phyloP scores from a whole-genome alignment of 495 filamentous ascomycete species.

The Neurospora sp. region DNA sequence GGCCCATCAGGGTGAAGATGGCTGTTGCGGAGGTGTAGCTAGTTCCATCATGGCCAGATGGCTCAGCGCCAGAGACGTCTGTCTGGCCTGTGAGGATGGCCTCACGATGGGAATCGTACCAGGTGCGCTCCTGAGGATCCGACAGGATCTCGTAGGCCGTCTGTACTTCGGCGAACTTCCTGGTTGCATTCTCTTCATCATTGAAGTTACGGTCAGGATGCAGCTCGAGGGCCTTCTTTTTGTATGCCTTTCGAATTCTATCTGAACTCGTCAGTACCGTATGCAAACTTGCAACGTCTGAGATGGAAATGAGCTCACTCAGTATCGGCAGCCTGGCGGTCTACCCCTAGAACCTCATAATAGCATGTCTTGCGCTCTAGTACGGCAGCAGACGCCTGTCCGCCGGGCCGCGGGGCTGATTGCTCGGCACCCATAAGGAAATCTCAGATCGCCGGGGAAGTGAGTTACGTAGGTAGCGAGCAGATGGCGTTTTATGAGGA shows the following conservation, averaged over 20 bases:
- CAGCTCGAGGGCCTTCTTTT: constrained; percentile 78
- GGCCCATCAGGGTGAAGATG: constrained; percentile 59
- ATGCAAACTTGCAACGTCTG: background rate
- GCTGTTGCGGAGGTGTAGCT: constrained; percentile 69
- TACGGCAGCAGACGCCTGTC: constrained; percentile 1
- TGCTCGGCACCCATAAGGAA: constrained; percentile 69
- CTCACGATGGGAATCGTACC: constrained; percentile 93
- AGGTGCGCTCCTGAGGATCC: constrained; percentile 88
- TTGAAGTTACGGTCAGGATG: constrained; percentile 94
- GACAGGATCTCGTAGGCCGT: constrained; percentile 90
- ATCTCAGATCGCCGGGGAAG: background rate
- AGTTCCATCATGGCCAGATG: constrained; percentile 51
- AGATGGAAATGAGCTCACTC: constrained; percentile 50
- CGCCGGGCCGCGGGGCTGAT: constrained; percentile 42
- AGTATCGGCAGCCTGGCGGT: constrained; percentile 63
- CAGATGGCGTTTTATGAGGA: background rate
- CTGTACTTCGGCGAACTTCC: constrained; percentile 81
- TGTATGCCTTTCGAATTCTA: constrained; percentile 91
- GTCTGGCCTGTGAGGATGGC: constrained; percentile 62
- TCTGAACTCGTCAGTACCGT: constrained; percentile 1
- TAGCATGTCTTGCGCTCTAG: constrained; percentile 62
- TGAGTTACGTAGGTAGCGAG: background rate
- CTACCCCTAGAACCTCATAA: constrained; percentile 77
- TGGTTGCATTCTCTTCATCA: constrained; percentile 71
- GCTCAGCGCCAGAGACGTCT: constrained; percentile 28